Base-by-base conservation (phyloP, 768 basidiomycete species). In the Rhodotorula taiwanensis region DNA sequence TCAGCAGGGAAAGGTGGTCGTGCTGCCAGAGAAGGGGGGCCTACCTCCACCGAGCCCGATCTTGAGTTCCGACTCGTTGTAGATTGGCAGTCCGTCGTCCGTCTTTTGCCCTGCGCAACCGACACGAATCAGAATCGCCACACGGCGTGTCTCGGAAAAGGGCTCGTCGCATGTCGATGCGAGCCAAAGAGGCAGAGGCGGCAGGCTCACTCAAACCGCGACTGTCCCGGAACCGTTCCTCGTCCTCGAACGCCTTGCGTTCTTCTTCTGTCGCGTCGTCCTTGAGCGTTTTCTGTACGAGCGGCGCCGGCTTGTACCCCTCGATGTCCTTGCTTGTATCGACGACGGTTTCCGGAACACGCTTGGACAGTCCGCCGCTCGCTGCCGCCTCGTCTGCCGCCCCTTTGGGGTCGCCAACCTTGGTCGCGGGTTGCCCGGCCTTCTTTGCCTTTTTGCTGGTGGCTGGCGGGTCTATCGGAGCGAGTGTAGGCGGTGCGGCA, bases 71-170 rank as follows among this genome's bases (percentile, higher is more conserved):
- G 64, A 30, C 10, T 52, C 58, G 43, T 60, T 62, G 60, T 70
- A 73, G 36, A 73, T 73, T 21, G 66, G 55, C 50, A 73, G 36
- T 9, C 72, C 72, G 48, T 73, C 72, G 5, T 73, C 72, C n/a
- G 72, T 73, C 41, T 64, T 60, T 9, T 62, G 57, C 9, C 72
- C 71, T 72, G 65, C 36, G 36, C 9, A 39, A 39, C 36, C 36
- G 36, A 39, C 25, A 2, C 0, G 27, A n/a, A 25, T 0, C 28
- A 16, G 0, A 25, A 23, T 0, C 14, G 21, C 7, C 0, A 3
- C 15, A 30, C 10, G 36, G 41, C 25, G 34, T 36, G 5, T 33
- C 28, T n/a, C 10, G 36, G 36, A 39, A 16, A 16, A 39, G 10
- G 36, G 36, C 16, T 39, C 10, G 9, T 16, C 36, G 36, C 36